Conservation (phyloP, 805 yeast species). For the Barnettozyma populi region DNA sequence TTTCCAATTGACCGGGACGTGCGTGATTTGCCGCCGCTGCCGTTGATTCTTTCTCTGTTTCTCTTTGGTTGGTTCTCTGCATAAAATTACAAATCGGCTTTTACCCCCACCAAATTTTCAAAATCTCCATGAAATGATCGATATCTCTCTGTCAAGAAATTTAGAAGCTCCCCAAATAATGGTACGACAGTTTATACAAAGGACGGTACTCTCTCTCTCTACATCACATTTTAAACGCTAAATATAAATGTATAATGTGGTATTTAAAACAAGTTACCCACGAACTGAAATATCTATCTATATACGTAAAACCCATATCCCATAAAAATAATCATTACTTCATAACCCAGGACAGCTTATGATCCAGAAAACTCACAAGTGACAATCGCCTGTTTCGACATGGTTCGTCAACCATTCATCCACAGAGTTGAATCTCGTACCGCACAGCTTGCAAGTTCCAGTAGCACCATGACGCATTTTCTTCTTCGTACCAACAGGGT, state of each 20-base stretch:
- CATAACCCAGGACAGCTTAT: neutral
- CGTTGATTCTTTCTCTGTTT: too few relatives aligned
- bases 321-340: neutral
- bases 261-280: neutral
- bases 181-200: too few relatives aligned
- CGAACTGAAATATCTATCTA: neutral
- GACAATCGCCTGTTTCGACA: slow-evolving; percentile 41
- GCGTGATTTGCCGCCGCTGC: too few relatives aligned
- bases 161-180: too few relatives aligned
- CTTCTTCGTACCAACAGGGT: slow-evolving; percentile 83
- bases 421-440: slow-evolving; percentile 55
- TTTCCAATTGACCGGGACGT: too few relatives aligned
- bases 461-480: slow-evolving; percentile 60
- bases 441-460: slow-evolving; percentile 80
- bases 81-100: too few relatives aligned
- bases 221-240: too few relatives aligned
- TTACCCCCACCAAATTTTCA: too few relatives aligned
- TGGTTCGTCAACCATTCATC: slow-evolving; percentile 78
- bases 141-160: too few relatives aligned
- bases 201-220: too few relatives aligned
- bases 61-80: too few relatives aligned
- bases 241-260: neutral
- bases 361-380: neutral
- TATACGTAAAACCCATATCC: neutral
- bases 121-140: too few relatives aligned